Conservation (phyloP, 164 flowering plant species). For the Taxillus chinensis region DNA sequence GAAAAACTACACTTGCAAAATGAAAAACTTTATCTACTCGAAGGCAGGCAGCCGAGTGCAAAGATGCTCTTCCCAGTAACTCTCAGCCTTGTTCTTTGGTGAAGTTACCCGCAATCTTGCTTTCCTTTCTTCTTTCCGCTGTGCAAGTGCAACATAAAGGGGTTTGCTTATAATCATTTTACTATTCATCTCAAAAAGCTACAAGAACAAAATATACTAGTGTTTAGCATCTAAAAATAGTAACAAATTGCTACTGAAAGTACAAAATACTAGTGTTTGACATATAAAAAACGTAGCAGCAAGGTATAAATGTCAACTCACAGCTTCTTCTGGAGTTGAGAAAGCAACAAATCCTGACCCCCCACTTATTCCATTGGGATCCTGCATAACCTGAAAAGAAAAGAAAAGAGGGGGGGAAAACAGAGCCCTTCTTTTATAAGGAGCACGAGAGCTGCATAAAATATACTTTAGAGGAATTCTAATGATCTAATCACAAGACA, state of each 20-base stretch:
- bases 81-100: not conserved
- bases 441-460: too few species aligned
- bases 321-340: conserved; percentile 77
- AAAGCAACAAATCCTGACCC: conserved; percentile 91
- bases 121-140: conserved; percentile 42
- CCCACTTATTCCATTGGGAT: conserved; percentile 64
- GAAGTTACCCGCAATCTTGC: conserved; percentile 36
- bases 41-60: not conserved
- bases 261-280: not conserved
- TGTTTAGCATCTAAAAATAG: too few species aligned
- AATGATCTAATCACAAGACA: too few species aligned
- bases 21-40: conserved; percentile 27
- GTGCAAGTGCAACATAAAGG: conserved; percentile 47
- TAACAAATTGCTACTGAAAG: too few species aligned
- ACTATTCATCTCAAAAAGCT: conserved; percentile 42
- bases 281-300: not conserved
- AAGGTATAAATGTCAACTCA: conserved; percentile 24
- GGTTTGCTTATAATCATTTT: conserved; percentile 46
- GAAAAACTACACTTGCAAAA: conserved; percentile 18
- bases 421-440: too few species aligned
- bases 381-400: conserved; percentile 58
- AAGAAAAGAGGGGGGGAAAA: not conserved
- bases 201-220: not conserved
- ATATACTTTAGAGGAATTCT: too few species aligned
- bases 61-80: too few species aligned